Base-by-base conservation (phyloP, 2,329 filamentous ascomycete genomes). In the Diplodia sapinea region DNA sequence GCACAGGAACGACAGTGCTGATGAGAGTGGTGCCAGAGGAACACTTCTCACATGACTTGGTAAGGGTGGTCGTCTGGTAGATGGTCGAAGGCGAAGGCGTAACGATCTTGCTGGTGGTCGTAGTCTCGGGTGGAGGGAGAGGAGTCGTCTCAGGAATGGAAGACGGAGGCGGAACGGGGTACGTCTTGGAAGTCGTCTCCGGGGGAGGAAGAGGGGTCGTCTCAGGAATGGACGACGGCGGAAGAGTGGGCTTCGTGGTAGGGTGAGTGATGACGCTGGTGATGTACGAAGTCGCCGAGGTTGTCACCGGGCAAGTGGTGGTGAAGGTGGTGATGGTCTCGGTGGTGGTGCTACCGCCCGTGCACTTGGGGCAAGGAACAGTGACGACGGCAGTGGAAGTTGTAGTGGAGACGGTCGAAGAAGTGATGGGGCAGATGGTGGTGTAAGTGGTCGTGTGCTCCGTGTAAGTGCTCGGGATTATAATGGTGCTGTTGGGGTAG, bases 391-490 rank as follows among this genome's bases (percentile, higher is more conserved):
- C 61, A 26, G 66, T 55, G 12, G 69, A 55, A 9, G 70, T 69
- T 15, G 68, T 67, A 1, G 43, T 56, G 2, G 69, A 66, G 4
- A 70, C 61, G 33, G 69, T 56, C 23, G 70, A 67, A 52, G 70
- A 70, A 7, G 70, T 69, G 4, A 69, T 68, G 13, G 72, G 70
- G 65, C 66, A 65, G 54, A 62, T 59, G 8, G 70, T 70, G 6
- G 70, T 72, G 66, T 70, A 68, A 12, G 62, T 56, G 15, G 68
- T 62, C 2, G 62, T 68, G 36, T 59, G 33, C 29, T 63, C 52
- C 13, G 57, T 67, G 20, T 13, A 59, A n/a, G 65, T 66, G 33
- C 29, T 61, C 9, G 64, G 57, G 11, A 36, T 62, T n/a, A 20
- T 12, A 11, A 36, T 38, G 15, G 61, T 64, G 20, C 47, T 64